These are phyloP conservation scores for Auriscalpium vulgare DNA, from an alignment of 768 basidiomycete species.

Conservation along the genomic window DNA sequence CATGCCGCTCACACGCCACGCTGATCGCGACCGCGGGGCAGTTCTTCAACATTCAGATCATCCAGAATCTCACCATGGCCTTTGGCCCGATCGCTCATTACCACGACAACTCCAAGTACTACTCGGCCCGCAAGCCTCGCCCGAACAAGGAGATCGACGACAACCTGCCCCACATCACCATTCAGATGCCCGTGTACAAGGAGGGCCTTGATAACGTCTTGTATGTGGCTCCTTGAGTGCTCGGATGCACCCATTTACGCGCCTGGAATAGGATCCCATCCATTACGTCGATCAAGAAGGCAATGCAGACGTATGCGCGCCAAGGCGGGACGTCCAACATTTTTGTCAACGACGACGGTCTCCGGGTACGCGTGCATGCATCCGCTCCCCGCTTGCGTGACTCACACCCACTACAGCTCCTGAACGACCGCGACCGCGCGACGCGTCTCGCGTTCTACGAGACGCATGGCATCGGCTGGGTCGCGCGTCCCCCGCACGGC, in stretches of 20 bases:
- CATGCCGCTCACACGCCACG: not conserved
- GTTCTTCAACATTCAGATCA: constrained; percentile 35
- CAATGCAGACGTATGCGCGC: constrained; percentile 56
- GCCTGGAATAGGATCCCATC: constrained; percentile 30
- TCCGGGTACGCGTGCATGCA: constrained; percentile 29
- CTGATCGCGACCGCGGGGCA: not conserved
- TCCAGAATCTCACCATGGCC: constrained; percentile 32
- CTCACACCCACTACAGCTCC: constrained; percentile 14
- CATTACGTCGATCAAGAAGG: constrained; percentile 47
- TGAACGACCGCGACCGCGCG: constrained; percentile 38
- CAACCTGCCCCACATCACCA: constrained; percentile 40
- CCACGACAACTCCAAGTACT: constrained; percentile 45
- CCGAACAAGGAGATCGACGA: constrained; percentile 37
- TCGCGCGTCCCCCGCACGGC: constrained; percentile 48
- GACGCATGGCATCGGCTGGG: constrained; percentile 50
- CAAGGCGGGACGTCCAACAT: constrained; percentile 56
- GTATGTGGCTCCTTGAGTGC: constrained; percentile 22
- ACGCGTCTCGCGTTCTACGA: constrained; percentile 46
- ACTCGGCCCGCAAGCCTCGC: constrained; percentile 36
- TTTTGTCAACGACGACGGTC: constrained; percentile 56
- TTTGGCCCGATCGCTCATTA: constrained; percentile 49
- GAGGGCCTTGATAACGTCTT: constrained; percentile 44
- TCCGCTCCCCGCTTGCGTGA: not conserved
- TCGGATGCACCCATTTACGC: not conserved
- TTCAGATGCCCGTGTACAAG: constrained; percentile 56